Conservation (phyloP, 2,329 filamentous ascomycete genomes). For the Penicillium frequentans region DNA sequence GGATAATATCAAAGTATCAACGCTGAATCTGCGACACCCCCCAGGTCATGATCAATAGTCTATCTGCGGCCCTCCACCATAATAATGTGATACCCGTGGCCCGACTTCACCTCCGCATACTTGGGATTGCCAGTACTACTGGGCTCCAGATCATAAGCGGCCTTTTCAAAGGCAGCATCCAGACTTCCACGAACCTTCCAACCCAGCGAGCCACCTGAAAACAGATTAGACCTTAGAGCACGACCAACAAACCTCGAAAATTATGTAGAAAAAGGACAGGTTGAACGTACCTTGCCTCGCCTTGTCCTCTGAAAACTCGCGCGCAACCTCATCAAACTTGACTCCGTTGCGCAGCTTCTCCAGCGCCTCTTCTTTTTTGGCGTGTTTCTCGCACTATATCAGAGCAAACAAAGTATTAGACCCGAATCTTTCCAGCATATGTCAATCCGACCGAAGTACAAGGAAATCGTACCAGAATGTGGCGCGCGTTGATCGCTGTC, state of each 20-base stretch:
- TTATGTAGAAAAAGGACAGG: background rate
- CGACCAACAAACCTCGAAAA: conserved; percentile 1
- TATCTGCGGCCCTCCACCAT: conserved; percentile 67
- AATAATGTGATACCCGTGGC: conserved; percentile 67
- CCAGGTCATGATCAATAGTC: background rate
- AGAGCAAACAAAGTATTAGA: background rate
- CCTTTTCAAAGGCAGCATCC: conserved; percentile 60
- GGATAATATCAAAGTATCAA: background rate
- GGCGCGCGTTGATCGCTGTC: conserved; percentile 64
- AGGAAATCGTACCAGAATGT: conserved; percentile 55
- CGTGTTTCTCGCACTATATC: conserved; percentile 59
- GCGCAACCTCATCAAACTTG: conserved; percentile 66
- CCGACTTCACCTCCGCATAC: conserved; percentile 62
- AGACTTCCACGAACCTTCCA: conserved; percentile 63
- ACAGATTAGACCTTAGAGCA: background rate
- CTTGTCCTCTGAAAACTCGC: conserved; percentile 66
- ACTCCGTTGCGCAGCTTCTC: conserved; percentile 59
- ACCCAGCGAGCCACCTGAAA: conserved; percentile 58
- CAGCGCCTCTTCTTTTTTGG: conserved; percentile 65
- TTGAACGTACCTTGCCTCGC: conserved; percentile 53
- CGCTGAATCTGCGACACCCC: background rate
- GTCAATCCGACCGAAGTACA: background rate
- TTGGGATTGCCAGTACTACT: conserved; percentile 63
- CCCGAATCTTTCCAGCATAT: background rate
- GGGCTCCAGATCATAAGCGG: conserved; percentile 61